Conservation (phyloP, 2,329 filamentous ascomycete genomes). For the Ceratocystis eucalypticola region DNA sequence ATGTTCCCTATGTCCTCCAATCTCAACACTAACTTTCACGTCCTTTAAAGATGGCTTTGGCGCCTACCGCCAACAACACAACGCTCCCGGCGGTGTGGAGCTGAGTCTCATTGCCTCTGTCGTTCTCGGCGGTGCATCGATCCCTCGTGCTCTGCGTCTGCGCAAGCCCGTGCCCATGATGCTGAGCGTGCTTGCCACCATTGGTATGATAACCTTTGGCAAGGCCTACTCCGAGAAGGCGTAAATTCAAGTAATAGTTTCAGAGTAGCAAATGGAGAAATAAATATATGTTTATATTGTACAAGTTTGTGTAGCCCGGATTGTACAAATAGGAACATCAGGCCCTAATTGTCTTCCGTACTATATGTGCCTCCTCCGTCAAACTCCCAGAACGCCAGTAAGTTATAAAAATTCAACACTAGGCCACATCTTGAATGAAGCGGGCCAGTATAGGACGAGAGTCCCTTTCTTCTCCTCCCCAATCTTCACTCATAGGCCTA, state of each 20-base stretch:
- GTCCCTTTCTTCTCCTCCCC: background rate
- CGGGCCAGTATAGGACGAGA: background rate
- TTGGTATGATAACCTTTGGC: slow-evolving; percentile 70
- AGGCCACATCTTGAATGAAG: no score
- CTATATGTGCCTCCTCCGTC: background rate
- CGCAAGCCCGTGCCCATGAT: slow-evolving; percentile 73
- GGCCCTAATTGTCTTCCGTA: background rate
- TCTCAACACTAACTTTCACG: slow-evolving; percentile 6
- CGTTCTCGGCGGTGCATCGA: slow-evolving; percentile 69
- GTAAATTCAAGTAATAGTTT: slow-evolving; percentile 22
- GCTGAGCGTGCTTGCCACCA: slow-evolving; percentile 64
- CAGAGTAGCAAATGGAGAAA: background rate
- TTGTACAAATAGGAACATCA: background rate
- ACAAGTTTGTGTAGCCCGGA: background rate
- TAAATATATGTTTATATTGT: slow-evolving; percentile 7
- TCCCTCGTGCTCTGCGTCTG: slow-evolving; percentile 73
- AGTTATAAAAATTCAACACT: slow-evolving; percentile 2
- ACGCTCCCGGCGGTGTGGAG: slow-evolving; percentile 71
- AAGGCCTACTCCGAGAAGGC: slow-evolving; percentile 42
- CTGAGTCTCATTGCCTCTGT: slow-evolving; percentile 75
- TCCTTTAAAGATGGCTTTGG: slow-evolving; percentile 52
- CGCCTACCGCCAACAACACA: slow-evolving; percentile 63
- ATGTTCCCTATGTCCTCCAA: background rate
- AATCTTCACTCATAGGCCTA: slow-evolving; percentile 26
- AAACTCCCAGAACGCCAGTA: slow-evolving; percentile 13